Conservation (phyloP, 2,329 filamentous ascomycete species). For the Pseudogymnoascus sp. region DNA sequence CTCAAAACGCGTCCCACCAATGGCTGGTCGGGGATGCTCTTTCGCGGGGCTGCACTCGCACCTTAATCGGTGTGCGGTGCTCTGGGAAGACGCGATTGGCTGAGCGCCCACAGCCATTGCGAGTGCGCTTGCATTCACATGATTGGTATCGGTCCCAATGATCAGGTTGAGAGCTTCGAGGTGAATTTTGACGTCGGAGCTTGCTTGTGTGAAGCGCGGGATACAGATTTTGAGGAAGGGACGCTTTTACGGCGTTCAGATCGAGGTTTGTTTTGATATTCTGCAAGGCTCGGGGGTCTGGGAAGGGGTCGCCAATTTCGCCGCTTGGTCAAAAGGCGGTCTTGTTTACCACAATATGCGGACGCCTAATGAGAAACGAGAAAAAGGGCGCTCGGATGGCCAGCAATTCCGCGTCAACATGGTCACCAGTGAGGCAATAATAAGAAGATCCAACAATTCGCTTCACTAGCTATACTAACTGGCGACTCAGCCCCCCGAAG, state of each 20-base stretch:
- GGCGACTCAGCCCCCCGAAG: not conserved
- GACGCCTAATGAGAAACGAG: slow-evolving; percentile 2
- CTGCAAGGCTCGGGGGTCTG: not conserved
- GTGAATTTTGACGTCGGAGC: not conserved
- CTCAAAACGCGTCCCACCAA: not conserved
- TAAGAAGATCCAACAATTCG: not conserved
- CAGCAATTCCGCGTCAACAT: not conserved
- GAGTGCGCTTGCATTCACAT: not conserved
- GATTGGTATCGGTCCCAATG: slow-evolving; percentile 2
- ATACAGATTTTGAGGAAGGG: not conserved
- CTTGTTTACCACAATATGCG: slow-evolving; percentile 3
- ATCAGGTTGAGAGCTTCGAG: not conserved
- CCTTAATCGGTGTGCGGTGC: not conserved
- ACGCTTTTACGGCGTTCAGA: not conserved
- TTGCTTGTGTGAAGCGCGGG: not conserved
- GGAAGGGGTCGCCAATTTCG: not conserved
- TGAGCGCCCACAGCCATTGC: not conserved
- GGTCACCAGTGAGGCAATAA: slow-evolving; percentile 4
- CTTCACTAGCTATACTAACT: not conserved
- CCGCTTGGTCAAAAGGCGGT: slow-evolving; percentile 3
- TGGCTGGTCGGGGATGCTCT: not conserved
- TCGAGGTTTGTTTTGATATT: not conserved
- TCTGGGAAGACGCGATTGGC: not conserved
- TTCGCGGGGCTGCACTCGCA: slow-evolving; percentile 1
- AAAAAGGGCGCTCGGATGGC: not conserved